phyloP scores from a whole-genome alignment of 176 grass and related monocot species.

The Triticum dicoccoides region DNA sequence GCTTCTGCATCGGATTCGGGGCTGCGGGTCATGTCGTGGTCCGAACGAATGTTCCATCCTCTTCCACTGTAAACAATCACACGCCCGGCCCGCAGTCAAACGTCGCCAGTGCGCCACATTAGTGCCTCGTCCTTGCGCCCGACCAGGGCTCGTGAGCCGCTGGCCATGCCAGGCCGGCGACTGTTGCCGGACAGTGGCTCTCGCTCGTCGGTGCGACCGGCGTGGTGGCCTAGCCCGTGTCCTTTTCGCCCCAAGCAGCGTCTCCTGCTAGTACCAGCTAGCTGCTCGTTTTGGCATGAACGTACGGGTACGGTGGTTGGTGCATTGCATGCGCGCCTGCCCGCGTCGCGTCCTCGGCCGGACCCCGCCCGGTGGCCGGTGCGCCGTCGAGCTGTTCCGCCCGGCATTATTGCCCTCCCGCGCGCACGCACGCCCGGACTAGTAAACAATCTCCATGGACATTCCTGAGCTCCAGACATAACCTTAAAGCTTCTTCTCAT shows the following conservation, averaged over 20 bases:
- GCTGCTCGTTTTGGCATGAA: background rate
- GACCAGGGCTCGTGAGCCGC: conserved; percentile 26
- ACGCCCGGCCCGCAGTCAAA: background rate
- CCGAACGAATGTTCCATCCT: conserved; percentile 29
- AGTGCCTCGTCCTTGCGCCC: background rate
- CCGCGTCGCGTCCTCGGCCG: background rate
- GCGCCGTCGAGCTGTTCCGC: background rate
- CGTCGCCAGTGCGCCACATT: background rate
- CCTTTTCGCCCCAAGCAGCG: no score
- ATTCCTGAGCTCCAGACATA: background rate
- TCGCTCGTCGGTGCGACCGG: background rate
- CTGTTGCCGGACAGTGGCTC: background rate
- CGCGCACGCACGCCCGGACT: background rate
- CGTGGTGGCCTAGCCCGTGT: background rate
- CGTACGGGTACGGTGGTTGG: background rate
- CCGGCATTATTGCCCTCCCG: background rate
- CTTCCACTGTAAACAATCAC: background rate
- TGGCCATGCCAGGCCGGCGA: background rate
- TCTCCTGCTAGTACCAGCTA: background rate
- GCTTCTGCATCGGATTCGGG: background rate
- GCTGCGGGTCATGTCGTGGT: background rate
- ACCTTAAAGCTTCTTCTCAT: background rate
- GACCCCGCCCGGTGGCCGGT: background rate
- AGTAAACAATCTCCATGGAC: background rate
- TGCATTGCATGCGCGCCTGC: background rate